phyloP scores from a whole-genome alignment of 2,329 filamentous ascomycete species.

The Coniochaeta sp. region DNA sequence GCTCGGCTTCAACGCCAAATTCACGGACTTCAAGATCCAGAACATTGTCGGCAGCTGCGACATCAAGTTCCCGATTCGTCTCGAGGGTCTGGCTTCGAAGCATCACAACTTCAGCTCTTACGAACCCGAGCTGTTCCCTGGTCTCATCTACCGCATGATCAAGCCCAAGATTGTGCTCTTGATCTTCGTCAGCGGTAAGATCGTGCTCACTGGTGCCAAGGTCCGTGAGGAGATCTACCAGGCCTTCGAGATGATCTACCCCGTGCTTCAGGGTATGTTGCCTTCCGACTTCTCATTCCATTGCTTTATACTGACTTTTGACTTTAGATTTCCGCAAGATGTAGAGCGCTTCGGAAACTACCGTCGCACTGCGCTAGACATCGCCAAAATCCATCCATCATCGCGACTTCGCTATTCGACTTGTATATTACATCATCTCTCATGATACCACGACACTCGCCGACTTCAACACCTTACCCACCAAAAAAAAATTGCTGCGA shows the following conservation, averaged over 20 bases:
- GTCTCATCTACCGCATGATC: constrained; percentile 99
- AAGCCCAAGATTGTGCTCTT: constrained; percentile 98
- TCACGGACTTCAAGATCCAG: constrained; percentile 99
- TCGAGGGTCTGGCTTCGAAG: constrained; percentile 90
- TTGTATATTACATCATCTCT: constrained; percentile 27
- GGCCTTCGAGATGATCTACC: constrained; percentile 95
- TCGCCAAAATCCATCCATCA: constrained; percentile 1
- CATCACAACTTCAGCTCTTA: constrained; percentile 99
- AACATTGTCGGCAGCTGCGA: constrained; percentile 99
- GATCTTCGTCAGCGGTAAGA: constrained; percentile 98
- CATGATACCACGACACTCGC: constrained; percentile 38
- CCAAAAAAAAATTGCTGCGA: constrained; percentile 1
- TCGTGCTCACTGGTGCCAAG: constrained; percentile 94
- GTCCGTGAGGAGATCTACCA: constrained; percentile 97
- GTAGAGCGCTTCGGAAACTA: constrained; percentile 20
- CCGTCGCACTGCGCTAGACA: background rate
- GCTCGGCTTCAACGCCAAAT: constrained; percentile 98
- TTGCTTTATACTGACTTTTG: background rate
- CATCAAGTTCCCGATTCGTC: constrained; percentile 97
- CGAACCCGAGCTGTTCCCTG: constrained; percentile 96
- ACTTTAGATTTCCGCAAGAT: constrained; percentile 50
- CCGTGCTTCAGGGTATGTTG: constrained; percentile 74
- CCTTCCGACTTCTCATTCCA: background rate
- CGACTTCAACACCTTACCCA: constrained; percentile 1
- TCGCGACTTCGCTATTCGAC: constrained; percentile 27